Evolutionary conservation across 805 yeast genomes (phyloP), one percentile per base, ranked within the genome.

Genomic region (Myxozyma mucilagina): DNA sequence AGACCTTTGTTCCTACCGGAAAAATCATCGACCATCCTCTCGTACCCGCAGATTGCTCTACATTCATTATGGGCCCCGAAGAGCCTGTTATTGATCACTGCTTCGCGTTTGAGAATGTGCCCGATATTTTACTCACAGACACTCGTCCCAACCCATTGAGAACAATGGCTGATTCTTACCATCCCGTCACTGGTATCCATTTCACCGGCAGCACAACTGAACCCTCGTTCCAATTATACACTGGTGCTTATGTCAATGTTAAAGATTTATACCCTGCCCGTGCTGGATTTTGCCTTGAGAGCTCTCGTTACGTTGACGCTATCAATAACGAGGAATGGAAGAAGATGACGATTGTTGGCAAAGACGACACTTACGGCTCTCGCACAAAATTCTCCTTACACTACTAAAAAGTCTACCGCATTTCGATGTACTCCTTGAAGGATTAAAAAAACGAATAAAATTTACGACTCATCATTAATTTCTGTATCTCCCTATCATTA

Each of bases 181-280:
- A 81, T 65, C 81, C 84, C 14, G 74, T 73, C 24, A 73, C 84
- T 3, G 71, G 74, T 7, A 68, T 80, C 52, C 73, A 75, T 49
- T 68, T 86, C 43, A 71, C 72, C 20, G 80, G 81, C 8, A 68
- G 71, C 16, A 76, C 87, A 7, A 86, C 90, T 3, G 90, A 86
- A 60, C 90, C 90, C 6, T 75, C 84, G 1, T 84, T 82, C 76
- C 89, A 85, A 71, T 75, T 86, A 44, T 86, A 85, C 72, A 84
- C 89, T 35, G 88, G 87, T 24, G 85, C 81, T 67, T 75, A 76
- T 56, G 76, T 80, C 47, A 67, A 76, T 55, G 77, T 78, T 39
- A 61, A 42, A 4, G 76, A 71, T 20, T 65, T 68, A 61, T 36
- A 66, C n/a, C 44, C 45, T 5, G 38, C 49, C 3, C 79, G 76